A percentile compares a stretch with the other conserved stretches of the same genome.
Evolutionary conservation across 75 land plant genomes (phyloP).

Genomic region (Picea sitchensis): DNA sequence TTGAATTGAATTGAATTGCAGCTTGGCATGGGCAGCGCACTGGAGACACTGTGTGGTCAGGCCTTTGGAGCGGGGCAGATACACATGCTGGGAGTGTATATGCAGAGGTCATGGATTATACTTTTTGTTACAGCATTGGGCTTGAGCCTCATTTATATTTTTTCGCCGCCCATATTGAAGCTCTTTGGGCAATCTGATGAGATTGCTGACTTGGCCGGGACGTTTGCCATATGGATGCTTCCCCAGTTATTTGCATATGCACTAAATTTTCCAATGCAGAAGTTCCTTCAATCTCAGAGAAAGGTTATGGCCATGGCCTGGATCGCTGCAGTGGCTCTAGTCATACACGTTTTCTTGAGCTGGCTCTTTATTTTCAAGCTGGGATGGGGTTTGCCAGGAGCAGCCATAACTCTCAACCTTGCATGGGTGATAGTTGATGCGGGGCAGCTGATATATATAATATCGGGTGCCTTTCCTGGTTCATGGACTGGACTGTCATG

Average conservation of each 20-base stretch:
- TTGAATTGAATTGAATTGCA: slow-evolving; percentile 9
- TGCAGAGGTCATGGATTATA: slow-evolving; percentile 61
- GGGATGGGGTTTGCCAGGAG: slow-evolving; percentile 20
- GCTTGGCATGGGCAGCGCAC: slow-evolving; percentile 45
- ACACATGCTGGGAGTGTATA: slow-evolving; percentile 42
- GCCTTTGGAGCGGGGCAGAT: slow-evolving; percentile 41
- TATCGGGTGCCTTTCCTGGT: slow-evolving; percentile 5
- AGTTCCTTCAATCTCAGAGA: slow-evolving; percentile 27
- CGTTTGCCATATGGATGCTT: slow-evolving; percentile 47
- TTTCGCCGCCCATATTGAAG: slow-evolving; percentile 46
- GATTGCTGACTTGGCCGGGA: slow-evolving; percentile 56
- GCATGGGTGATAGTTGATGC: slow-evolving; percentile 18
- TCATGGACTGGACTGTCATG: slow-evolving; percentile 23
- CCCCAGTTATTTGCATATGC: slow-evolving; percentile 72
- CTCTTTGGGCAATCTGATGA: slow-evolving; percentile 52
- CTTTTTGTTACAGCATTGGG: slow-evolving; percentile 32
- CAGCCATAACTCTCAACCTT: slow-evolving; percentile 21
- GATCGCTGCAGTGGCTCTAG: slow-evolving; percentile 12
- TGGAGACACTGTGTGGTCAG: slow-evolving; percentile 54
- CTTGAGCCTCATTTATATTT: slow-evolving; percentile 45
- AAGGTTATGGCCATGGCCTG: slow-evolving; percentile 26
- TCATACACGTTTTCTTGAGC: slow-evolving; percentile 22
- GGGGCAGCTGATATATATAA: slow-evolving; percentile 18
- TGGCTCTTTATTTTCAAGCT: slow-evolving; percentile 23
- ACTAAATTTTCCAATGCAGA: slow-evolving; percentile 68